Evolutionary conservation across 805 yeast species (phyloP), one percentile per base, ranked within the genome.

Genomic region (Ogataea wickerhamii): DNA sequence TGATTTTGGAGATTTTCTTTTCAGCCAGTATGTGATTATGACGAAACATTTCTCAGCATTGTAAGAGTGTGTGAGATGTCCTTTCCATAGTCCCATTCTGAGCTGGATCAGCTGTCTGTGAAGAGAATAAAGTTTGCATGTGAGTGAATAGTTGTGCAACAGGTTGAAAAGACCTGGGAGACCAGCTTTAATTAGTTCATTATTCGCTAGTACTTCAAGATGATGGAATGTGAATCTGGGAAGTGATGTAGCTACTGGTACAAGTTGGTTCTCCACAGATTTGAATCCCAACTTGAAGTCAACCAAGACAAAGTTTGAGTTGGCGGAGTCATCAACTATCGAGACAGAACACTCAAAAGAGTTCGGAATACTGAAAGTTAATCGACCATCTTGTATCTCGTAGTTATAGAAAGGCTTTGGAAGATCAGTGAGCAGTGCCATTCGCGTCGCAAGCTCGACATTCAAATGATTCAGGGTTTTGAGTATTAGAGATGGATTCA

Each of bases 261-360:
- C 41, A 2, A 64, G 44, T 21, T 51, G 39, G 28, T 56, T 56
- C n/a, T 60, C 59, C 26, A 63, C 63, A 19, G 71, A 66, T 7
- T 73, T 70, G 51, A 83, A 81, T 17, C 73, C 64, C 39, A 88
- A 74, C 38, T 76, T 71, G 60, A 88, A 82, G 56, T 86, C 91
- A 16, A 91, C 83, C 43, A 87, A 70, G 54, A 80, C 85, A 50
- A 84, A 81, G 12, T 87, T 87, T 0, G 87, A 75, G 3, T 66
- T 68, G 2, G 69, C 66, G 18, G 46, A 36, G 18, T 79, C 78
- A 50, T 77, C 80, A 5, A 80, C 80, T 25, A 87, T 79, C 0
- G 93, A 85, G n/a, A 89, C 69, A 18, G 88, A 86, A 12, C 87
- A 72, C 55, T 80, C 78, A 53, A 85, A 87, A 34, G 82, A 82